Percentiles rank a stretch among this genome's conserved stretches.
These are phyloP conservation scores for Fusarium luffae DNA, from an alignment of 2,329 filamentous ascomycete genomes.

Conservation along the genomic window DNA sequence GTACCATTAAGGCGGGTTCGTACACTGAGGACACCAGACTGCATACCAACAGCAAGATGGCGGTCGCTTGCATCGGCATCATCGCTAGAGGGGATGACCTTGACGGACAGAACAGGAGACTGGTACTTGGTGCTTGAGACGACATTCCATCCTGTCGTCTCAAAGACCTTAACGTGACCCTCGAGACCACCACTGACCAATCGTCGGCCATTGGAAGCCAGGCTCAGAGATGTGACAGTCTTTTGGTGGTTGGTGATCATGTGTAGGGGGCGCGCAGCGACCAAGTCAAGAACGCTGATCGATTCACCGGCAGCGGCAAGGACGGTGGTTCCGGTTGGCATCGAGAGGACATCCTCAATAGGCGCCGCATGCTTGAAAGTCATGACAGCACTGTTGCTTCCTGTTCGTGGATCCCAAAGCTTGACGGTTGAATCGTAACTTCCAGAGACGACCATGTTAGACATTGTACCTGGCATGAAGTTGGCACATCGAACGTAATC, in stretches of 20 bases:
- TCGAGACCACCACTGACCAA: constrained; percentile 91
- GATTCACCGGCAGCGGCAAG: constrained; percentile 86
- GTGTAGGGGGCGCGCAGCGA: constrained; percentile 87
- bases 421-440: constrained; percentile 95
- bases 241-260: constrained; percentile 96
- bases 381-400: constrained; percentile 77
- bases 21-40: constrained; percentile 90
- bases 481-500: constrained; percentile 92
- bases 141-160: constrained; percentile 94
- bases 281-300: constrained; percentile 90
- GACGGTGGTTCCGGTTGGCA: constrained; percentile 87
- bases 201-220: constrained; percentile 83
- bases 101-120: constrained; percentile 86
- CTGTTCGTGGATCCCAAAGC: constrained; percentile 89
- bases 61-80: constrained; percentile 75
- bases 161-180: constrained; percentile 96
- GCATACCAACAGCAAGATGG: constrained; percentile 94
- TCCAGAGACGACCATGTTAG: constrained; percentile 85
- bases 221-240: constrained; percentile 87
- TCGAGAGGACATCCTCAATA: constrained; percentile 87
- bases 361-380: constrained; percentile 94
- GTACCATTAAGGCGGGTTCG: constrained; percentile 87
- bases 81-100: constrained; percentile 67
- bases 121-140: constrained; percentile 96
- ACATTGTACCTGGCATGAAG: constrained; percentile 80